Conservation (phyloP, 2,329 filamentous ascomycete genomes). For the Trichoderma sp. region DNA sequence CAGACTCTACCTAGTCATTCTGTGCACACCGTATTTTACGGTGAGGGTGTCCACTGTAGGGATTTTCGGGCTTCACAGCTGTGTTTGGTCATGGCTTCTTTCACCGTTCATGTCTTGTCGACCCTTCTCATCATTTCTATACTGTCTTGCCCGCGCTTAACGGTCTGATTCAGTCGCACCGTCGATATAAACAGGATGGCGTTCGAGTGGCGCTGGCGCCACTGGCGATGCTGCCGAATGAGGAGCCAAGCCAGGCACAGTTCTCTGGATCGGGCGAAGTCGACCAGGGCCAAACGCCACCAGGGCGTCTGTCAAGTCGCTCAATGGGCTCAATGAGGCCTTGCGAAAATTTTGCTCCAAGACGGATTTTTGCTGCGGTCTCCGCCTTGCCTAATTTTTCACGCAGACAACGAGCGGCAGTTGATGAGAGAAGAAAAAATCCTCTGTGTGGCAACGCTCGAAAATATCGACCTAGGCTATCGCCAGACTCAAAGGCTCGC, state of each 20-base stretch:
- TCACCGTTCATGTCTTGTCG: background rate
- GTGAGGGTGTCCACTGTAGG: background rate
- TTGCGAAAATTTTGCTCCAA: background rate
- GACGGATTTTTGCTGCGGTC: background rate
- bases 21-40: background rate
- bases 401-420: background rate
- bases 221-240: background rate
- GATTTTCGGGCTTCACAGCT: background rate
- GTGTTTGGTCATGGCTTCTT: background rate
- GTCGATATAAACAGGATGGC: background rate
- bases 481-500: too few species aligned
- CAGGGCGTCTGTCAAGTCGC: slow-evolving; percentile 9
- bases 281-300: slow-evolving; percentile 24
- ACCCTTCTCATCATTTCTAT: background rate
- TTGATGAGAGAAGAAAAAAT: background rate
- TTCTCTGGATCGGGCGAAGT: background rate
- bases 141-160: background rate
- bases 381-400: background rate
- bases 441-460: slow-evolving; percentile 1
- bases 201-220: background rate
- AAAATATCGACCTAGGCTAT: background rate
- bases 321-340: background rate
- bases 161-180: background rate
- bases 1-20: too few species aligned
- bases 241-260: background rate